Evolutionary conservation across 768 basidiomycete species (phyloP).

Genomic region (Tulasnella calospora): DNA sequence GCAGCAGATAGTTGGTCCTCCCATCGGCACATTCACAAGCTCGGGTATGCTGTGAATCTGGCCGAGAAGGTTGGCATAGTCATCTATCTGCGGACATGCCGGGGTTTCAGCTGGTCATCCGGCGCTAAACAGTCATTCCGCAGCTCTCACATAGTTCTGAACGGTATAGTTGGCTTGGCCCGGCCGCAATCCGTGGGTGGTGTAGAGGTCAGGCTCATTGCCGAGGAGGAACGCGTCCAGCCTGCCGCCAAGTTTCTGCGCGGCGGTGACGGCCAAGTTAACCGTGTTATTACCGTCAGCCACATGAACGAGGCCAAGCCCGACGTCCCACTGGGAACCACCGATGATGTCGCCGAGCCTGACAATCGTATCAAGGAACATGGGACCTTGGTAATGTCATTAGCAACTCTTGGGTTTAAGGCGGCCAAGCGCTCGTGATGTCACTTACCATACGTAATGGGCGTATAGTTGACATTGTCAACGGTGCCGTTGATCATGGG

Average conservation of each 20-base stretch:
- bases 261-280: slow-evolving; percentile 18
- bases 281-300: slow-evolving; percentile 21
- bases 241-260: not conserved
- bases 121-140: not conserved
- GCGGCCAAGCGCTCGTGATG: not conserved
- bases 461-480: slow-evolving; percentile 22
- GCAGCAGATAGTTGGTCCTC: slow-evolving; percentile 20
- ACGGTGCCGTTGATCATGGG: slow-evolving; percentile 25
- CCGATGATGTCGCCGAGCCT: slow-evolving; percentile 22
- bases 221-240: slow-evolving; percentile 27
- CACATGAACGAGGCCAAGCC: slow-evolving; percentile 19
- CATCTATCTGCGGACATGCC: slow-evolving; percentile 10
- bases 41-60: slow-evolving; percentile 21
- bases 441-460: slow-evolving; percentile 27
- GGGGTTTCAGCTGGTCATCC: not conserved
- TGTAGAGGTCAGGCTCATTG: slow-evolving; percentile 29
- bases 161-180: slow-evolving; percentile 26
- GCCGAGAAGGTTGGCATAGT: slow-evolving; percentile 22
- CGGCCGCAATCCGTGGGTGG: slow-evolving; percentile 8
- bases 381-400: not conserved
- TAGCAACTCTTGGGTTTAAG: not conserved
- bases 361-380: slow-evolving; percentile 10
- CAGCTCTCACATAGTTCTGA: slow-evolving; percentile 23
- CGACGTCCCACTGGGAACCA: slow-evolving; percentile 21
- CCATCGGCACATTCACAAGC: slow-evolving; percentile 17